phyloP scores from a whole-genome alignment of 192 early-diverging fungal species.

The Pilobolus umbonatus region DNA sequence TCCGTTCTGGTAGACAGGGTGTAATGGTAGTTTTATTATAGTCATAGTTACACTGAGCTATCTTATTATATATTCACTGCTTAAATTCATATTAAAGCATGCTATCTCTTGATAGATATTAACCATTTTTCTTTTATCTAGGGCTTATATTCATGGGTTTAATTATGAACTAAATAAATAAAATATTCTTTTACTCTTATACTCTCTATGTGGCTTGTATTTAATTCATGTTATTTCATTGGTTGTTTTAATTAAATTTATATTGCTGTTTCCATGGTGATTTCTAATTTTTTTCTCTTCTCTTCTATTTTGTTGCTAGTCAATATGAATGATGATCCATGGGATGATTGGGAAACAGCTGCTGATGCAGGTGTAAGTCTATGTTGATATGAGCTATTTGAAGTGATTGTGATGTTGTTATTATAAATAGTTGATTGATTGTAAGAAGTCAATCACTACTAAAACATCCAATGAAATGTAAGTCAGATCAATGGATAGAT shows the following conservation, averaged over 20 bases:
- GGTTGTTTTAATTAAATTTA: not conserved
- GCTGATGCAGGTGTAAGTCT: conserved; percentile 19
- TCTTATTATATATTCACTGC: too few relatives aligned
- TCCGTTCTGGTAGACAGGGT: conserved; percentile 16
- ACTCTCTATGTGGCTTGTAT: too few relatives aligned
- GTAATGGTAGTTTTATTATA: conserved; percentile 14
- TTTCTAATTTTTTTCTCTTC: not conserved
- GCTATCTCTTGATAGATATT: too few relatives aligned
- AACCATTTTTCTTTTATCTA: too few relatives aligned
- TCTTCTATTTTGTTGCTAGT: not conserved
- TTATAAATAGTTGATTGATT: conserved; percentile 14
- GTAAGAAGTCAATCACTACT: conserved; percentile 9
- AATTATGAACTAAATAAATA: too few relatives aligned
- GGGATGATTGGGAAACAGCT: conserved; percentile 28
- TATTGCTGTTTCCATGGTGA: not conserved
- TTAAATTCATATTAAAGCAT: too few relatives aligned
- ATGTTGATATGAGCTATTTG: not conserved
- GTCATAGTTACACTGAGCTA: conserved; percentile 20
- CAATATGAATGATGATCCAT: conserved; percentile 11
- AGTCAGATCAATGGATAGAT: conserved; percentile 5
- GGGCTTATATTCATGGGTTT: too few relatives aligned
- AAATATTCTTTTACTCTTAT: too few relatives aligned
- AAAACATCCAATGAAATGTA: not conserved
- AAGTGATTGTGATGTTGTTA: not conserved
- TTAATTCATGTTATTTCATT: not conserved